These are phyloP conservation scores for Holtermannia corniformis DNA, from an alignment of 768 basidiomycete genomes.

Conservation along the genomic window DNA sequence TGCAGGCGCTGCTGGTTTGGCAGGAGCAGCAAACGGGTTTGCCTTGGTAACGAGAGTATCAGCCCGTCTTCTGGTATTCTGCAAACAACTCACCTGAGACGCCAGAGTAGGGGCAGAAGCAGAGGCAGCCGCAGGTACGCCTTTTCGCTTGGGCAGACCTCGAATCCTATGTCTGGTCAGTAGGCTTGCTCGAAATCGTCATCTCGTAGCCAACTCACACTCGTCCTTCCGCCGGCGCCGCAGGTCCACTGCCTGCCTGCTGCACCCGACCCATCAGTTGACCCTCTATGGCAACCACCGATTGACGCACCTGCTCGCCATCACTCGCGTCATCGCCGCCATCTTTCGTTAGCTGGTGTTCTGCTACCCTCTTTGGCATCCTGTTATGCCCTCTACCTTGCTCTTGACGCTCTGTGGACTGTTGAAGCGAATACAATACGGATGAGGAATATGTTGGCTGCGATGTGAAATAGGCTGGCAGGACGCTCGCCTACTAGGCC, in stretches of 20 bases:
- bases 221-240: slow-evolving; percentile 29
- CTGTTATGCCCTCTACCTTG: slow-evolving; percentile 1
- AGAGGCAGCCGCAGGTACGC: slow-evolving; percentile 5
- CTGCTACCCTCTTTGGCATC: slow-evolving; percentile 40
- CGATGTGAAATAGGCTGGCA: too few relatives aligned
- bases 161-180: slow-evolving; percentile 16
- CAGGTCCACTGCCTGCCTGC: slow-evolving; percentile 3
- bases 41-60: background rate
- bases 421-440: too few relatives aligned
- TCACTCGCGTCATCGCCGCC: slow-evolving; percentile 12
- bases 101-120: background rate
- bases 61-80: background rate
- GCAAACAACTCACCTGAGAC: too few relatives aligned
- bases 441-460: too few relatives aligned
- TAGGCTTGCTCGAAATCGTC: slow-evolving; percentile 3
- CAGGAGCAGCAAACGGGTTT: background rate
- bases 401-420: too few relatives aligned
- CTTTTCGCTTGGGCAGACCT: slow-evolving; percentile 37
- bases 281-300: too few relatives aligned
- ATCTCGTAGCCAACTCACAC: slow-evolving; percentile 11
- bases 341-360: slow-evolving; percentile 34
- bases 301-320: slow-evolving; percentile 11
- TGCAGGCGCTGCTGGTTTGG: slow-evolving; percentile 1
- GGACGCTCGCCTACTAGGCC: too few relatives aligned
- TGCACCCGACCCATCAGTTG: background rate